Evolutionary conservation across 2,329 filamentous ascomycete species (phyloP).

Genomic region (Cryoendolithus antarcticus): DNA sequence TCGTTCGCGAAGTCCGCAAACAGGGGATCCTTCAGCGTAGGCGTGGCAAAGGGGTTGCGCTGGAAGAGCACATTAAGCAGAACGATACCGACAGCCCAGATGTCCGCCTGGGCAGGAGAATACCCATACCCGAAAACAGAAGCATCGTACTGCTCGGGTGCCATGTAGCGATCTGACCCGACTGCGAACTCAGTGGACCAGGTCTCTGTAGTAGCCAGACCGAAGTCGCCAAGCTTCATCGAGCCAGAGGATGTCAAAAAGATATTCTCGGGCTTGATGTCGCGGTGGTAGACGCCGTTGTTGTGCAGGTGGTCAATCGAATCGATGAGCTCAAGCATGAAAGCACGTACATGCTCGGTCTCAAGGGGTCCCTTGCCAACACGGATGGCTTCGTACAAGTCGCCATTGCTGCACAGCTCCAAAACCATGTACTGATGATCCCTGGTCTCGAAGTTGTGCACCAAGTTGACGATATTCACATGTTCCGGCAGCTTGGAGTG

Average conservation of each 20-base stretch:
- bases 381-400: constrained; percentile 94
- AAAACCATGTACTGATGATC: constrained; percentile 84
- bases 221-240: constrained; percentile 96
- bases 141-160: constrained; percentile 93
- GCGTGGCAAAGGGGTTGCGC: constrained; percentile 87
- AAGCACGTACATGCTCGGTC: constrained; percentile 91
- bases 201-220: constrained; percentile 74
- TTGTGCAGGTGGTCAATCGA: constrained; percentile 83
- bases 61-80: constrained; percentile 93
- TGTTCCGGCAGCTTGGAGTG: constrained; percentile 70
- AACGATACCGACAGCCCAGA: constrained; percentile 96
- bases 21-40: constrained; percentile 78
- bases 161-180: constrained; percentile 98
- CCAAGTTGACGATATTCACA: constrained; percentile 83
- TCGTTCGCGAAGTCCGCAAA: constrained; percentile 90
- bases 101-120: constrained; percentile 82
- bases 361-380: constrained; percentile 76
- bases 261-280: constrained; percentile 99
- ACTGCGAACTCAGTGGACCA: constrained; percentile 92
- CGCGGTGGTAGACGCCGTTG: constrained; percentile 86
- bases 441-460: constrained; percentile 84
- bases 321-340: constrained; percentile 89
- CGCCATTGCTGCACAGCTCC: constrained; percentile 89
- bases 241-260: constrained; percentile 76
- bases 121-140: constrained; percentile 61